A percentile compares a stretch with the other conserved stretches of the same genome.
Evolutionary conservation across 805 yeast species (phyloP).

Genomic region (Metschnikowia sp.): DNA sequence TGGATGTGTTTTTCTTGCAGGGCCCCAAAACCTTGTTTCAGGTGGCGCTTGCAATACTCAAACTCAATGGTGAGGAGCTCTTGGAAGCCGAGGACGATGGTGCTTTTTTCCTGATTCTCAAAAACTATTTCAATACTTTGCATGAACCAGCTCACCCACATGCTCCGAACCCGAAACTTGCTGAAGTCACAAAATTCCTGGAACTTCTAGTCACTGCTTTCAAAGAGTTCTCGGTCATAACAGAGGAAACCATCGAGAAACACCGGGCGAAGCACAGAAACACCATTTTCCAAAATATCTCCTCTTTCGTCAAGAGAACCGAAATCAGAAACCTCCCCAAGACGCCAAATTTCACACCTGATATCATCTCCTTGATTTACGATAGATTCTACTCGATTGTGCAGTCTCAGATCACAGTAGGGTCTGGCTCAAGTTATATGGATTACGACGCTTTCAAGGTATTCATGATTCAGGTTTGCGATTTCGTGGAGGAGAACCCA

Average conservation of each 20-base stretch:
- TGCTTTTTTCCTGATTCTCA: slow-evolving; percentile 78
- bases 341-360: slow-evolving; percentile 54
- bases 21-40: slow-evolving; percentile 90
- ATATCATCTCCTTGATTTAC: slow-evolving; percentile 67
- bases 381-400: slow-evolving; percentile 81
- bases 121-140: slow-evolving; percentile 72
- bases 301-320: slow-evolving; percentile 85
- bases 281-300: slow-evolving; percentile 80
- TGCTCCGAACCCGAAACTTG: slow-evolving; percentile 58
- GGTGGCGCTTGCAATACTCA: slow-evolving; percentile 86
- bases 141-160: slow-evolving; percentile 79
- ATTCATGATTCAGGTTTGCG: slow-evolving; percentile 77
- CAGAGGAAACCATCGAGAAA: slow-evolving; percentile 67
- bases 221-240: slow-evolving; percentile 79
- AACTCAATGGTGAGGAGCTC: slow-evolving; percentile 82
- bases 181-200: slow-evolving; percentile 79
- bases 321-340: slow-evolving; percentile 84
- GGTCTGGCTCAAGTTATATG: slow-evolving; percentile 62
- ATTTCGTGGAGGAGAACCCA: slow-evolving; percentile 53
- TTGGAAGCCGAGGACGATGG: slow-evolving; percentile 88
- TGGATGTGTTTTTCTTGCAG: slow-evolving; percentile 85
- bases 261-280: slow-evolving; percentile 70
- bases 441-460: slow-evolving; percentile 64
- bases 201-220: slow-evolving; percentile 88
- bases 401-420: slow-evolving; percentile 53